Evolutionary conservation across 257 asterid genomes (phyloP).

Genomic region (Plantago ovata): DNA sequence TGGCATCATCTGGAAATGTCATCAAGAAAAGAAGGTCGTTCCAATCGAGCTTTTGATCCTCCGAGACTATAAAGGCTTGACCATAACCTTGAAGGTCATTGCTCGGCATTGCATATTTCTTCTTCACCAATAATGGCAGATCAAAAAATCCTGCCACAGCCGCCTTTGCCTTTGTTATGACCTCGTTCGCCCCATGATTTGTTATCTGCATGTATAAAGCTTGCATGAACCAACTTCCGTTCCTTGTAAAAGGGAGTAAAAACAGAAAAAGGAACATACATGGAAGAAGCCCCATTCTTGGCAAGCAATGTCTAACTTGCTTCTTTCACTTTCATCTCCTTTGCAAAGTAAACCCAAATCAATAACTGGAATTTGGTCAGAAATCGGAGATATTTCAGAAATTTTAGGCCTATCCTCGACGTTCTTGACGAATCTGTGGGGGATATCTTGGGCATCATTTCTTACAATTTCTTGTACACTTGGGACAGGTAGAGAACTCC

Average conservation of each 20-base stretch:
- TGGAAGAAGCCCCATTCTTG: constrained; percentile 51
- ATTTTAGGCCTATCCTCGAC: constrained; percentile 31
- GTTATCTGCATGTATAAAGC: constrained; percentile 26
- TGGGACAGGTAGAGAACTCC: constrained; percentile 39
- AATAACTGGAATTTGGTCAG: constrained; percentile 35
- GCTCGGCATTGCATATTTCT: constrained; percentile 37
- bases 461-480: constrained; percentile 48
- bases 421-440: constrained; percentile 29
- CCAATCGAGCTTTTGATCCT: constrained; percentile 47
- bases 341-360: constrained; percentile 31
- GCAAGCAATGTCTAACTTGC: constrained; percentile 38
- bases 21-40: constrained; percentile 36
- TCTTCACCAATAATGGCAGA: constrained; percentile 42
- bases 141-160: constrained; percentile 34
- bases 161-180: constrained; percentile 28
- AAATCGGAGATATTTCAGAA: constrained; percentile 11
- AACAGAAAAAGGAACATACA: constrained; percentile 14
- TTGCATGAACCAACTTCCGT: background rate
- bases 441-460: constrained; percentile 27
- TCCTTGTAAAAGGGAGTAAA: background rate
- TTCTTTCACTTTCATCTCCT: constrained; percentile 33
- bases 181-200: constrained; percentile 37
- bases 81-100: constrained; percentile 49
- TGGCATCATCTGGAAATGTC: constrained; percentile 22
- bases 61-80: constrained; percentile 38